Evolutionary conservation across 345 rosid species (phyloP).

Genomic region (Bruguiera sexangula): DNA sequence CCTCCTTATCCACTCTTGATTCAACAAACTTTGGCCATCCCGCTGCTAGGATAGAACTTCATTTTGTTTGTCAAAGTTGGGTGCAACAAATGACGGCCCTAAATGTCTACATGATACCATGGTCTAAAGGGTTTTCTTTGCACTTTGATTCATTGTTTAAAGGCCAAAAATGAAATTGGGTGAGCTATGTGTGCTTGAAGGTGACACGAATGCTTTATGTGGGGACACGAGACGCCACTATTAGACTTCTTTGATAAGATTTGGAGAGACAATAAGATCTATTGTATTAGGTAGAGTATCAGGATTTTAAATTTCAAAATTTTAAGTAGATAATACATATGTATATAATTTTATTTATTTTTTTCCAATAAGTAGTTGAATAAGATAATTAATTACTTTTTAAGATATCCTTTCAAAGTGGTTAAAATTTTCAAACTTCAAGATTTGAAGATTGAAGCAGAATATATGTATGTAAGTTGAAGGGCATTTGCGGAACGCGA

Average conservation of each 20-base stretch:
- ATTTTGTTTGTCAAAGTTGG: neutral
- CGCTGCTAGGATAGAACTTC: slow-evolving; percentile 7
- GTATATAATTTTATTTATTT: no score
- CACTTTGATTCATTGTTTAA: neutral
- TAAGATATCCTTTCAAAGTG: no score
- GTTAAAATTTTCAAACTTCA: no score
- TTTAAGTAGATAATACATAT: neutral
- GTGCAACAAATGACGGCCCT: slow-evolving; percentile 1
- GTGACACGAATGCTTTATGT: slow-evolving; percentile 23
- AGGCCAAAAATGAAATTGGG: slow-evolving; percentile 1
- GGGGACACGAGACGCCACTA: slow-evolving; percentile 12
- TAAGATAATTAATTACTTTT: no score
- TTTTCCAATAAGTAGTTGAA: no score
- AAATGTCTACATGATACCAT: neutral
- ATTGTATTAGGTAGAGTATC: no score
- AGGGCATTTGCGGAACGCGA: slow-evolving; percentile 2
- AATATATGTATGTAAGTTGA: no score
- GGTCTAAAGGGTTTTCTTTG: slow-evolving; percentile 18
- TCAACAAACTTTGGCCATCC: neutral
- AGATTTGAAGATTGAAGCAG: no score
- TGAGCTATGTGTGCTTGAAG: slow-evolving; percentile 8
- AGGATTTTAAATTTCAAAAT: no score
- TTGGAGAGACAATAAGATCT: neutral
- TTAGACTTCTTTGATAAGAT: neutral
- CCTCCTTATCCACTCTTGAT: slow-evolving; percentile 25